Base-by-base conservation (phyloP, 371 early-diverging fungal species). In the Batrachochytrium dendrobatidis region DNA sequence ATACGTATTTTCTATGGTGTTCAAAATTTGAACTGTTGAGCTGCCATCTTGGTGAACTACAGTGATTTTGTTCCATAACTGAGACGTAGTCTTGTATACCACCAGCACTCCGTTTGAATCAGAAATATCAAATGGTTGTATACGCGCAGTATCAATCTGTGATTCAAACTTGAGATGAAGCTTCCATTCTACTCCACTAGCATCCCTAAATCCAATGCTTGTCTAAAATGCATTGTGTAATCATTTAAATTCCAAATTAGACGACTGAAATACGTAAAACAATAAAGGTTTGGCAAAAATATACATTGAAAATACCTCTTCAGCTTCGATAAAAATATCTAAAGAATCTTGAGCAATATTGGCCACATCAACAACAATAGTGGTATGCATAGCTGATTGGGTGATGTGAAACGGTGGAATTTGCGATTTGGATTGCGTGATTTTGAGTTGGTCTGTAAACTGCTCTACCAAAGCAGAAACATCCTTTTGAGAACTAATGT, bases 131-230 rank as follows among this genome's bases (percentile, higher is more conserved):
- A 48, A 24, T 48, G 49, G 6, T 25, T 7, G 7, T 48, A 29
- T 8, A 6, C 8, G 8, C 24, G 12, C 6, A 29, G 6, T 48
- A 18, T 18, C n/a, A 29, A 48, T 29, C 29, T 22, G 49, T 29
- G 49, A 48, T 8, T 48, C 49, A 29, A 48, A 48, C 20, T 17
- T 39, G 17, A 39, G 39, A 39, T 39, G 39, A 39, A 39, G 39
- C 17, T 17, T 17, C 39, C 39, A 39, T 39, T 39, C 39, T 17
- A 6, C 49, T 29, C 25, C 22, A 29, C 6, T 6, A 6, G 6
- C 22, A 24, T 48, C 49, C 25, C 49, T 18, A 48, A 18, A 8
- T 8, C 49, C n/a, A 39, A 39, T 39, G 39, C n/a, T 39, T 39
- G 39, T n/a, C 39, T 39, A n/a, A n/a, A 39, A n/a, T 39, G n/a